These are phyloP conservation scores for Cladosporium colombiae DNA, from an alignment of 2,329 filamentous ascomycete species.

Conservation along the genomic window DNA sequence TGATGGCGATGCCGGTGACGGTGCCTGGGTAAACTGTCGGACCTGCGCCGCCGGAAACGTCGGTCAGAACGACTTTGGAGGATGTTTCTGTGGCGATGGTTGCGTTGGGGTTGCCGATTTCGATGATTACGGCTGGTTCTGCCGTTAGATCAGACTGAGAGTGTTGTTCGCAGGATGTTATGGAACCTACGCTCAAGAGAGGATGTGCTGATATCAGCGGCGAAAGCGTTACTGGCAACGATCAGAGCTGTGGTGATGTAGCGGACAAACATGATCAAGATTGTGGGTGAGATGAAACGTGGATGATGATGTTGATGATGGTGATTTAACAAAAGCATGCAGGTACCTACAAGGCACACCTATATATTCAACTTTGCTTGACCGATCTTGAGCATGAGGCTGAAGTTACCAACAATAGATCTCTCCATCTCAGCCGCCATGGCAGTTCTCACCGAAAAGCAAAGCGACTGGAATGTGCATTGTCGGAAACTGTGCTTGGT, in stretches of 20 bases:
- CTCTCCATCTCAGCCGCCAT: neutral
- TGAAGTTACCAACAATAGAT: neutral
- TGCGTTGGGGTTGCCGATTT: neutral
- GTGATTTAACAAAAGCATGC: neutral
- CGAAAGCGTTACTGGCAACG: neutral
- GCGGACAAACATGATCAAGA: neutral
- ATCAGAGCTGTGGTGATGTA: neutral
- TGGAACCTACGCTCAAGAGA: neutral
- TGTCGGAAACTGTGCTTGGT: neutral
- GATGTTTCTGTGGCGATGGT: neutral
- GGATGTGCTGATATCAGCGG: neutral
- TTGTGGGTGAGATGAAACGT: neutral
- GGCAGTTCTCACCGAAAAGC: neutral
- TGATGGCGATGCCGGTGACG: conserved; percentile 1
- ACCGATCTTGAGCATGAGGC: neutral
- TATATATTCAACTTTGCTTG: neutral
- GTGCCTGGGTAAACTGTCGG: neutral
- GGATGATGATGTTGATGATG: neutral
- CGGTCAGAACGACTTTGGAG: neutral
- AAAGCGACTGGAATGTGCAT: neutral
- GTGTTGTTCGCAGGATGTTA: neutral
- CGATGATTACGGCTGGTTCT: neutral
- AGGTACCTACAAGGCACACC: neutral
- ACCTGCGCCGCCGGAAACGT: neutral
- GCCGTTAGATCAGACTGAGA: neutral